Evolutionary conservation across 805 yeast species (phyloP).

Genomic region (Phaffomyces antillensis): DNA sequence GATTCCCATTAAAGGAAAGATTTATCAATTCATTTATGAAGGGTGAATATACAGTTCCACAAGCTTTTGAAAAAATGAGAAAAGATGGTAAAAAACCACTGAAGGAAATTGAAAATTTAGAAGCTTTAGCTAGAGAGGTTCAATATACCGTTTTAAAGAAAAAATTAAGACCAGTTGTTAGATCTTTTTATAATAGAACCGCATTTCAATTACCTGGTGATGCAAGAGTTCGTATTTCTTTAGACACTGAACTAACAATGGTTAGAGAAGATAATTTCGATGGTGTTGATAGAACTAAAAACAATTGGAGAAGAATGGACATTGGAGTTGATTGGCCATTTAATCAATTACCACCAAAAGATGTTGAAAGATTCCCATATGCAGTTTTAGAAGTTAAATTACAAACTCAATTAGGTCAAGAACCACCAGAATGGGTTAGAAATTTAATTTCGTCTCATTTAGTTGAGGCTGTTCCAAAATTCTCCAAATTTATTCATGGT

Average conservation of each 20-base stretch:
- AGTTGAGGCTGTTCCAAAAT: constrained; percentile 97
- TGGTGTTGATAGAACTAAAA: constrained; percentile 81
- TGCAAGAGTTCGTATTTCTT: constrained; percentile 96
- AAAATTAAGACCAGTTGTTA: constrained; percentile 85
- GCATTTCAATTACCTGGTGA: constrained; percentile 99
- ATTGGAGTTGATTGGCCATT: constrained; percentile 98
- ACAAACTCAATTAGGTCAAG: constrained; percentile 97
- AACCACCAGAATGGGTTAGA: constrained; percentile 97
- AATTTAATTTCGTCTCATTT: constrained; percentile 86
- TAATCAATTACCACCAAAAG: constrained; percentile 72
- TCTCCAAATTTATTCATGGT: constrained; percentile 96
- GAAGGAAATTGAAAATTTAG: constrained; percentile 86
- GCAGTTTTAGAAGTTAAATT: constrained; percentile 96
- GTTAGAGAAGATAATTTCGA: constrained; percentile 97
- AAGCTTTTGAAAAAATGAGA: constrained; percentile 87
- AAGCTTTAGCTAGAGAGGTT: constrained; percentile 86
- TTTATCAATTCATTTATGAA: constrained; percentile 76
- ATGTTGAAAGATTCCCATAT: constrained; percentile 90
- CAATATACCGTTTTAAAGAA: constrained; percentile 85
- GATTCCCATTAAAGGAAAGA: constrained; percentile 89
- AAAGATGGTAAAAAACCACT: constrained; percentile 84
- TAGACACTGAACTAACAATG: constrained; percentile 96
- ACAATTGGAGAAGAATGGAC: constrained; percentile 97
- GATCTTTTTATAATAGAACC: constrained; percentile 96
- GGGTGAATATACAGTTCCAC: constrained; percentile 81